Conservation (phyloP, 257 asterid genomes). For the Solanum virginianum region DNA sequence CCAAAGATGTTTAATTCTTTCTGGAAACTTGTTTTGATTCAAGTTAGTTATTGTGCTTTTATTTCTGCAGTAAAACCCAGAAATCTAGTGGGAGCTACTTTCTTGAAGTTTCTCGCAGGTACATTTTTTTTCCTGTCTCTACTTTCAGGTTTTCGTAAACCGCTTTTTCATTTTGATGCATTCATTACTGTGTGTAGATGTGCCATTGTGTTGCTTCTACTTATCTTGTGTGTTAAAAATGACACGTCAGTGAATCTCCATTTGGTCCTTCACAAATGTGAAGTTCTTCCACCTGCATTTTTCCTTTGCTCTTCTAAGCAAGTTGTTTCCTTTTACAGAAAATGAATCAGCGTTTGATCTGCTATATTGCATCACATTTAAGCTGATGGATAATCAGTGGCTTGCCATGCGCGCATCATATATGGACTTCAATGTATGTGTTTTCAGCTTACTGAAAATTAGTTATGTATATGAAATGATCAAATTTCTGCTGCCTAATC, state of each 20-base stretch:
- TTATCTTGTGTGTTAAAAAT: neutral
- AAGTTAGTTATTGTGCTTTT: slow-evolving; percentile 2
- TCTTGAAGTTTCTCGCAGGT: slow-evolving; percentile 93
- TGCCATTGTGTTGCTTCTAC: neutral
- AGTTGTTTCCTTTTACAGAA: slow-evolving; percentile 32
- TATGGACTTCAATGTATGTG: slow-evolving; percentile 94
- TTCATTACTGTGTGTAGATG: neutral
- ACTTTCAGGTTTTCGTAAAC: neutral
- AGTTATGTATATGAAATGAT: neutral
- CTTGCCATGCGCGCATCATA: slow-evolving; percentile 96
- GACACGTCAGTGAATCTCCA: neutral
- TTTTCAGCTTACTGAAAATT: neutral
- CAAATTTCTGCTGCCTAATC: neutral
- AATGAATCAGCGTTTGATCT: slow-evolving; percentile 92
- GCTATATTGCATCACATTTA: slow-evolving; percentile 88
- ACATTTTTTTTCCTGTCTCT: neutral
- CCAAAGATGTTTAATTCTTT: neutral
- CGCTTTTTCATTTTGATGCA: neutral
- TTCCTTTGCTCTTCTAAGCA: slow-evolving; percentile 3
- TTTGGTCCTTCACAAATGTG: neutral
- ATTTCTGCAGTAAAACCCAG: slow-evolving; percentile 80
- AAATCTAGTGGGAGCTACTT: slow-evolving; percentile 77
- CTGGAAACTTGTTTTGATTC: neutral
- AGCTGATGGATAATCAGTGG: slow-evolving; percentile 98
- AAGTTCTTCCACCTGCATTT: neutral